Evolutionary conservation across 2,329 filamentous ascomycete species (phyloP), one percentile per base, ranked within the genome.

Genomic region (Paradendryphiella salina): DNA sequence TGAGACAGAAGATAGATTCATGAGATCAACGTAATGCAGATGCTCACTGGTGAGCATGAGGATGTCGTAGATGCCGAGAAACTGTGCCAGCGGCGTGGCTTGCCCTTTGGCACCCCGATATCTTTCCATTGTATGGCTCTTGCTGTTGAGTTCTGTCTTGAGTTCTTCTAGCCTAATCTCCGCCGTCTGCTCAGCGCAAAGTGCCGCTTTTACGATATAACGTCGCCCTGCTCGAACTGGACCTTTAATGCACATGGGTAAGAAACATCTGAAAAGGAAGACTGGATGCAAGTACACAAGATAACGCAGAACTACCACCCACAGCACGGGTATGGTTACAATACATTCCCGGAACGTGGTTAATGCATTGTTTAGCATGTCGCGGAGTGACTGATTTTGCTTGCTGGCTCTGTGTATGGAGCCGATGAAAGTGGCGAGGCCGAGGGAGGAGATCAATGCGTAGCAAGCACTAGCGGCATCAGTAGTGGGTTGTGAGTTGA

Each of bases 21-120:
- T 29, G 13, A 69, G 29, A 50, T 70, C 67, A 9, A 44, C 14
- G 51, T 63, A 69, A 48, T 70, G 66, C 2, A 69, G 54, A n/a
- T 69, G n/a, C 31, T 58, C 32, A 3, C 52, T 42, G 26, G 69
- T 56, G 3, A 61, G 43, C 13, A 70, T 60, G 3, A 70, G 50
- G 33, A 70, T 63, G 37, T 70, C 67, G 45, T 69, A 70, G 15
- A 62, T 55, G n/a, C 50, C 37, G n/a, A 70, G 44, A 31, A 70
- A 69, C 3, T 61, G 52, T 9, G 66, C 47, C 4, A 70, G 49
- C n/a, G 38, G 39, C 3, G 44, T 54, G 11, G 53, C 35, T 17
- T 42, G 37, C 3, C 56, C 57, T 0, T 9, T 18, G 4, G 28
- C 28, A 18, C 48, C 38, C 34, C 51, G 23, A 7, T 54, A 56